A percentile compares a stretch with the other conserved stretches of the same genome.
Evolutionary conservation across 495 filamentous ascomycete genomes (phyloP).

Genomic region (Acidiella bohemica): DNA sequence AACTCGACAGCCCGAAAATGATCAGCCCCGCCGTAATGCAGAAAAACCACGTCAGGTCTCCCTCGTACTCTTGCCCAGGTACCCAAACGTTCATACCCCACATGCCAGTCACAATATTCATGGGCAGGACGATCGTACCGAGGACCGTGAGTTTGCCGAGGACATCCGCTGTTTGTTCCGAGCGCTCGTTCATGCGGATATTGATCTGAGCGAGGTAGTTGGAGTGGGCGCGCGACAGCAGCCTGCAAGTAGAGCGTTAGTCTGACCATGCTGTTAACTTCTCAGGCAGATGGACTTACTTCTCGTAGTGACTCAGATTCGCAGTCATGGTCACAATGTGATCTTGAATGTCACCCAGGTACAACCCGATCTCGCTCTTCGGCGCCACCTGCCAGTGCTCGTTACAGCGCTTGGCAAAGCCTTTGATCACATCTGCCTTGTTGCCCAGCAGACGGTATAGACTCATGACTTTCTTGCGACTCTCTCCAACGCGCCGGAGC

Average conservation of each 20-base stretch:
- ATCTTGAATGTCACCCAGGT: slow-evolving; percentile 95
- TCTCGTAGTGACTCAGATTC: slow-evolving; percentile 90
- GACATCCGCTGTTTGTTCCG: slow-evolving; percentile 89
- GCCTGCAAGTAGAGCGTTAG: too few species aligned
- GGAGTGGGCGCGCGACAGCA: slow-evolving; percentile 80
- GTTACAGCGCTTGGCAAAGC: slow-evolving; percentile 96
- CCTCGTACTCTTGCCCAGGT: slow-evolving; percentile 63
- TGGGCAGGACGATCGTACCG: slow-evolving; percentile 90
- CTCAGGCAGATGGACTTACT: slow-evolving; percentile 41
- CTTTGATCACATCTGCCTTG: slow-evolving; percentile 97
- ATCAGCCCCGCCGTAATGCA: slow-evolving; percentile 62
- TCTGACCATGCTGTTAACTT: too few species aligned
- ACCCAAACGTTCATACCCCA: slow-evolving; percentile 97
- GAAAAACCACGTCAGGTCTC: slow-evolving; percentile 49
- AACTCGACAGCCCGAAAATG: slow-evolving; percentile 64
- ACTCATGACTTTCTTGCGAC: slow-evolving; percentile 91
- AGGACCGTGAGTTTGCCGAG: slow-evolving; percentile 90
- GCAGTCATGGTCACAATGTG: slow-evolving; percentile 97
- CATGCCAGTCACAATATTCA: slow-evolving; percentile 97
- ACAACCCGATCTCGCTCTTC: slow-evolving; percentile 85
- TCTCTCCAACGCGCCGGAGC: slow-evolving; percentile 80
- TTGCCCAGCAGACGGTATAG: slow-evolving; percentile 86
- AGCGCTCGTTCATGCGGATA: slow-evolving; percentile 93
- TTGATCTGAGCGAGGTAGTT: slow-evolving; percentile 95
- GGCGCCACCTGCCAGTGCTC: slow-evolving; percentile 97